Evolutionary conservation across 371 early-diverging fungal genomes (phyloP), one percentile per base, ranked within the genome.

Genomic region (Batkoa obscura): DNA sequence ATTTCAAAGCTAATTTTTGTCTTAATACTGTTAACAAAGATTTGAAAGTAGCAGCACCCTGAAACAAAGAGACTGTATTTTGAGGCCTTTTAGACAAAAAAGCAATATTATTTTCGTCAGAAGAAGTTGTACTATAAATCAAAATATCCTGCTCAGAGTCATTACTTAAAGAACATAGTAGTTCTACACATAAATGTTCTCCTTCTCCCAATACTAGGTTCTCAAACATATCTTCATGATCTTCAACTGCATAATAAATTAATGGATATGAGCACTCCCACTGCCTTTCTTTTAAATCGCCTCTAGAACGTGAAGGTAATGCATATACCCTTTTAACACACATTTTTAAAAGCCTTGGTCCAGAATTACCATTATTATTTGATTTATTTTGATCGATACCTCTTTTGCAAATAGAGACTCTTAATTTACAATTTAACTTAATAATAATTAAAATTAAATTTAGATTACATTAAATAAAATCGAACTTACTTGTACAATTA

Each of bases 191-290:
- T 31, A 88, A 71, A 65, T 84, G 82, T 67, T 88, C 86, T 46
- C 75, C 72, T 39, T 80, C 80, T 31, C 66, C 68, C 32, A 88
- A 73, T 56, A 81, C 71, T 60, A 86, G 71, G 59, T 88, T 82
- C 49, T 80, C 79, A 62, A 80, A 78, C 68, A 79, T 71, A 61
- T 82, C 85, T 59, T 85, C 84, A 66, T 75, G 84, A 71, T 85
- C 85, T 62, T 85, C 84, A 45, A 86, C 76, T 37, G 81, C 80
- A 67, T 83, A 88, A 68, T 86, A 85, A 33, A 88, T 83, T 55
- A 80, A 64, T 5, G 88, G 88, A 64, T 77, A 88, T 6, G 88
- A 86, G 62, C 78, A 79, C 62, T 84, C 86, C 64, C 74, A 81
- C 58, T 68, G 66, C 65, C 70, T 56, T 47, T 83, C 85, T 63